These are phyloP conservation scores for Dentipellis fragilis DNA, from an alignment of 768 basidiomycete species.

Conservation along the genomic window DNA sequence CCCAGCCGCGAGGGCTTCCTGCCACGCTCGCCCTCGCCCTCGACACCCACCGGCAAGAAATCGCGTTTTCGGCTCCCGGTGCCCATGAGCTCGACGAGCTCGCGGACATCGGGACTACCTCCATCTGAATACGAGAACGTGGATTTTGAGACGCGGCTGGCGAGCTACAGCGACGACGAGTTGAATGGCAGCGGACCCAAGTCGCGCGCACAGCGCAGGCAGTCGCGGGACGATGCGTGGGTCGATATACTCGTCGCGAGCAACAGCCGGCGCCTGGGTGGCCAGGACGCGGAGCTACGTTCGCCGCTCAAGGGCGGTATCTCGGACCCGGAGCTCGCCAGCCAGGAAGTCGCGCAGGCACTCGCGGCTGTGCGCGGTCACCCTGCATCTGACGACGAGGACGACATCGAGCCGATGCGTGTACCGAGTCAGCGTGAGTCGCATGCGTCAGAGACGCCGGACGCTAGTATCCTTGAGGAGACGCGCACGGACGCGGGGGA, in stretches of 20 bases:
- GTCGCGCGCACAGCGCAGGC: slow-evolving; percentile 31
- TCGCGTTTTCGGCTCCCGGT: slow-evolving; percentile 50
- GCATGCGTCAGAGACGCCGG: slow-evolving; percentile 6
- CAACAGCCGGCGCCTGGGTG: slow-evolving; percentile 38
- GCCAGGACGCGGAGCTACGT: slow-evolving; percentile 41
- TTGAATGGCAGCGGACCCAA: slow-evolving; percentile 11
- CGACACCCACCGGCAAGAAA: slow-evolving; percentile 26
- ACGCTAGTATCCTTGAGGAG: background rate
- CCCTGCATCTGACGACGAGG: slow-evolving; percentile 32
- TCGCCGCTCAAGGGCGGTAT: slow-evolving; percentile 25
- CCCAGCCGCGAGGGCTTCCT: background rate
- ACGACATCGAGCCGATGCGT: slow-evolving; percentile 16
- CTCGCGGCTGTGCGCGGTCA: slow-evolving; percentile 43
- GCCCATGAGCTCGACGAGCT: slow-evolving; percentile 40
- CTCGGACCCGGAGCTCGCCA: slow-evolving; percentile 61
- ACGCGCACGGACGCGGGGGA: slow-evolving; percentile 5
- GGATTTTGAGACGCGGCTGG: slow-evolving; percentile 76
- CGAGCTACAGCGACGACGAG: slow-evolving; percentile 46
- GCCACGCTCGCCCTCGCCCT: slow-evolving; percentile 16
- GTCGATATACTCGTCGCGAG: slow-evolving; percentile 75
- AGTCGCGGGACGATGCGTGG: slow-evolving; percentile 68
- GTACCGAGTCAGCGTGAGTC: background rate
- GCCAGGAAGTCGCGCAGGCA: slow-evolving; percentile 63
- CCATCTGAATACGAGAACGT: slow-evolving; percentile 76
- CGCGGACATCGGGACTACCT: slow-evolving; percentile 38